A percentile compares a stretch with the other conserved stretches of the same genome.
These are phyloP conservation scores for Beauveria sp. DNA, from an alignment of 2,329 filamentous ascomycete genomes.

Conservation along the genomic window DNA sequence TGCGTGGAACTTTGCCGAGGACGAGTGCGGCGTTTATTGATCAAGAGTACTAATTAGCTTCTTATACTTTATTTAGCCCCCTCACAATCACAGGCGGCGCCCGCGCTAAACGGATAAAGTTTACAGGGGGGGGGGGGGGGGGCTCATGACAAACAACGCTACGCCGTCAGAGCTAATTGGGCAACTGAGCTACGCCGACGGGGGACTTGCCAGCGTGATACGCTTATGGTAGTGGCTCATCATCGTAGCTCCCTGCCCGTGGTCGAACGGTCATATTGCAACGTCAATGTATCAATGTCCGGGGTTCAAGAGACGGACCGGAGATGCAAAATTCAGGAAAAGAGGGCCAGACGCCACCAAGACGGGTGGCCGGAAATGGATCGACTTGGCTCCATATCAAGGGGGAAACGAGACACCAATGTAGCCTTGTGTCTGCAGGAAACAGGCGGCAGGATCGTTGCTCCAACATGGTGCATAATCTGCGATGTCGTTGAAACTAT, in stretches of 20 bases:
- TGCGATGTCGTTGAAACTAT: too few species aligned
- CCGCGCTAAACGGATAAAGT: not conserved
- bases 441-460: too few species aligned
- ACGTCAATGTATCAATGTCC: not conserved
- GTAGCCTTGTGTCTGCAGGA: too few species aligned
- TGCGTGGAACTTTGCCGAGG: too few species aligned
- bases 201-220: not conserved
- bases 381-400: not conserved
- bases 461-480: too few species aligned
- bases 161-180: too few species aligned
- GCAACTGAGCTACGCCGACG: not conserved
- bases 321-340: slow-evolving; percentile 1
- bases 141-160: too few species aligned
- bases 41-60: too few species aligned
- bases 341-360: not conserved
- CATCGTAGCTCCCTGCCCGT: not conserved
- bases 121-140: not conserved
- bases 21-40: too few species aligned
- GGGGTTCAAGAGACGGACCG: not conserved
- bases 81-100: not conserved
- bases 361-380: not conserved
- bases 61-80: not conserved
- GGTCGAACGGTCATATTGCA: not conserved
- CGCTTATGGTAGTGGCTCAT: not conserved
- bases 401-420: not conserved